These are phyloP conservation scores for Alternaria angustiovoidea DNA, from an alignment of 2,329 filamentous ascomycete genomes.

Conservation along the genomic window DNA sequence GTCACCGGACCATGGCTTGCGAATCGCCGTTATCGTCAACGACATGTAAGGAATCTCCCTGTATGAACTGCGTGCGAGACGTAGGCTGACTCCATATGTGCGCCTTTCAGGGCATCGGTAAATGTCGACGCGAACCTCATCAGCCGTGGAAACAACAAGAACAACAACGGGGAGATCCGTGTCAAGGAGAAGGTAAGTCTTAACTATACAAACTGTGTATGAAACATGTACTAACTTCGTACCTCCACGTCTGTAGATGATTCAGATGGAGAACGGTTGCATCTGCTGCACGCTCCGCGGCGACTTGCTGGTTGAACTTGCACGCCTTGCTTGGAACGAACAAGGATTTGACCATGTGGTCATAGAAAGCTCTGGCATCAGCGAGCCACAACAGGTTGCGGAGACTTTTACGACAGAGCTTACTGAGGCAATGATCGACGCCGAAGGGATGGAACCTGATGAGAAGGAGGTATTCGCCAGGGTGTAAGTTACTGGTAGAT, in stretches of 20 bases:
- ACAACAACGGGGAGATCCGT: slow-evolving; percentile 54
- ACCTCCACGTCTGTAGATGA: slow-evolving; percentile 48
- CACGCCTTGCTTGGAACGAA: slow-evolving; percentile 65
- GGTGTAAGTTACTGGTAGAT: slow-evolving; percentile 53
- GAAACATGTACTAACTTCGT: neutral
- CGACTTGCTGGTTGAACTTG: slow-evolving; percentile 74
- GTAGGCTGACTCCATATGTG: neutral
- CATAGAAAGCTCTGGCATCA: slow-evolving; percentile 76
- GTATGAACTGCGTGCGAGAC: neutral
- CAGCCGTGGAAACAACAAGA: slow-evolving; percentile 49
- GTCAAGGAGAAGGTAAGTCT: slow-evolving; percentile 64
- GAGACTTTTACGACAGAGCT: slow-evolving; percentile 71
- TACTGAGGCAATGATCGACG: slow-evolving; percentile 57
- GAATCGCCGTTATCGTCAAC: slow-evolving; percentile 77
- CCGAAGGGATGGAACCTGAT: slow-evolving; percentile 52
- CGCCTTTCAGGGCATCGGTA: slow-evolving; percentile 58
- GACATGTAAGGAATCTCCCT: neutral
- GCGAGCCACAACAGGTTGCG: slow-evolving; percentile 76
- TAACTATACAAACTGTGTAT: neutral
- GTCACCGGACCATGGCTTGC: slow-evolving; percentile 69
- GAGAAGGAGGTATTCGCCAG: slow-evolving; percentile 56
- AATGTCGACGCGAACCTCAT: slow-evolving; percentile 73
- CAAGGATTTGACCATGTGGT: slow-evolving; percentile 74
- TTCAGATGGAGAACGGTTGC: slow-evolving; percentile 66
- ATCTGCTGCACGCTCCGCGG: slow-evolving; percentile 79